phyloP scores from a whole-genome alignment of 2,329 filamentous ascomycete genomes.

The Diplodia intermedia region DNA sequence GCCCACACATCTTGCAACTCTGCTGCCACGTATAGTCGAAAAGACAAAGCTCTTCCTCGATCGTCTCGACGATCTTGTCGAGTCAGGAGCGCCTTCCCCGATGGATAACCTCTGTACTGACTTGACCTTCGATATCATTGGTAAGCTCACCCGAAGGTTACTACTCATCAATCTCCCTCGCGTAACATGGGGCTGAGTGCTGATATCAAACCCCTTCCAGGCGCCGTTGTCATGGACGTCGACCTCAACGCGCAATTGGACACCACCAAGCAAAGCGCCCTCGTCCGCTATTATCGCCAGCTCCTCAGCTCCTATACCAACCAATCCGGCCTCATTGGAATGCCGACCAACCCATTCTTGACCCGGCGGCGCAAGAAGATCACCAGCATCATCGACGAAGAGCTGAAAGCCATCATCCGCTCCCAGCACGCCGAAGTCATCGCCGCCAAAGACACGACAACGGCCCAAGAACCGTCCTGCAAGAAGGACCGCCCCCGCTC shows the following conservation, averaged over 20 bases:
- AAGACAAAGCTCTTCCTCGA: conserved; percentile 36
- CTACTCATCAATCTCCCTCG: neutral
- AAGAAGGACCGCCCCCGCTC: conserved; percentile 21
- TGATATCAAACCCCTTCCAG: neutral
- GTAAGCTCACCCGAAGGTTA: neutral
- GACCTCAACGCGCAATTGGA: conserved; percentile 21
- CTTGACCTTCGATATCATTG: conserved; percentile 33
- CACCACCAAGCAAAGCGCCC: conserved; percentile 6
- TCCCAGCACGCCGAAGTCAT: conserved; percentile 32
- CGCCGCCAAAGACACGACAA: conserved; percentile 22
- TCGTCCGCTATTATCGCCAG: conserved; percentile 32
- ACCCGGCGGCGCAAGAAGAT: conserved; percentile 32
- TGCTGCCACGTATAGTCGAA: conserved; percentile 38
- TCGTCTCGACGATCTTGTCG: conserved; percentile 25
- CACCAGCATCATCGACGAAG: conserved; percentile 31
- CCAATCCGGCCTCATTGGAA: neutral
- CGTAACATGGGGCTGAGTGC: neutral
- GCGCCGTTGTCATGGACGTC: conserved; percentile 23
- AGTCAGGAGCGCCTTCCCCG: neutral
- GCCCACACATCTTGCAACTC: conserved; percentile 36
- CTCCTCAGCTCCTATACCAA: conserved; percentile 28
- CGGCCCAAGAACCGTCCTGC: neutral
- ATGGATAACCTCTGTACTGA: conserved; percentile 18
- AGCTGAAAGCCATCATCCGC: conserved; percentile 37
- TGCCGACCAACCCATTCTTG: conserved; percentile 5